A percentile compares a stretch with the other conserved stretches of the same genome.
Conservation (phyloP, 2,329 filamentous ascomycete species). For the Cercospora beticola region DNA sequence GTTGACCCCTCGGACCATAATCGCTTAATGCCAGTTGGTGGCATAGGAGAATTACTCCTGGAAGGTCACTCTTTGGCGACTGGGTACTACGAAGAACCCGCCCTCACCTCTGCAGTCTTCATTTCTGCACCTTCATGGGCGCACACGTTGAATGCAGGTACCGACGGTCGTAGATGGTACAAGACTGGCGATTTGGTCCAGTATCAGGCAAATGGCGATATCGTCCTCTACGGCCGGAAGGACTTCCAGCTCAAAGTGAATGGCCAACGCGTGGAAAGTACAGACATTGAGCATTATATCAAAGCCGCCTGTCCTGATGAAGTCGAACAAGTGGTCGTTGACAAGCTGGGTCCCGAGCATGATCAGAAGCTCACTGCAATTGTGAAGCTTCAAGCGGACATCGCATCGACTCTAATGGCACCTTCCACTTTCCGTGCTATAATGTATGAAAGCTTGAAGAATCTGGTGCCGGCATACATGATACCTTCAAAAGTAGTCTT, state of each 20-base stretch:
- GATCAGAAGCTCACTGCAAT: not conserved
- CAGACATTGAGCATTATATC: not conserved
- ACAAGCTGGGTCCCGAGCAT: not conserved
- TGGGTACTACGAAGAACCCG: not conserved
- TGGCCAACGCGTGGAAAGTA: not conserved
- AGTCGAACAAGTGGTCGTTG: not conserved
- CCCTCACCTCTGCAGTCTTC: not conserved
- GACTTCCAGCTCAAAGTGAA: not conserved
- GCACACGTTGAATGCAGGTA: not conserved
- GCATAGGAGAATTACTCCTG: not conserved
- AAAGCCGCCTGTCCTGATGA: not conserved
- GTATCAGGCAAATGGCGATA: not conserved
- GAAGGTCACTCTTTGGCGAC: not conserved
- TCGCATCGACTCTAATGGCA: not conserved
- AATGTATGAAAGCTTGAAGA: not conserved
- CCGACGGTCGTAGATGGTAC: not conserved
- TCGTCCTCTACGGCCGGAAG: not conserved
- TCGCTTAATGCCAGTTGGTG: not conserved
- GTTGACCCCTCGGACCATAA: not conserved
- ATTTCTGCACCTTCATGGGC: not conserved
- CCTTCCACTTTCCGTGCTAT: not conserved
- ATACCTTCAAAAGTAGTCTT: not conserved
- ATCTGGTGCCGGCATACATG: not conserved
- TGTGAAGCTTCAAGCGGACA: not conserved
- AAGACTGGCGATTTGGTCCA: not conserved